Evolutionary conservation across 2,329 filamentous ascomycete species (phyloP).

Genomic region (Balansia obtecta): DNA sequence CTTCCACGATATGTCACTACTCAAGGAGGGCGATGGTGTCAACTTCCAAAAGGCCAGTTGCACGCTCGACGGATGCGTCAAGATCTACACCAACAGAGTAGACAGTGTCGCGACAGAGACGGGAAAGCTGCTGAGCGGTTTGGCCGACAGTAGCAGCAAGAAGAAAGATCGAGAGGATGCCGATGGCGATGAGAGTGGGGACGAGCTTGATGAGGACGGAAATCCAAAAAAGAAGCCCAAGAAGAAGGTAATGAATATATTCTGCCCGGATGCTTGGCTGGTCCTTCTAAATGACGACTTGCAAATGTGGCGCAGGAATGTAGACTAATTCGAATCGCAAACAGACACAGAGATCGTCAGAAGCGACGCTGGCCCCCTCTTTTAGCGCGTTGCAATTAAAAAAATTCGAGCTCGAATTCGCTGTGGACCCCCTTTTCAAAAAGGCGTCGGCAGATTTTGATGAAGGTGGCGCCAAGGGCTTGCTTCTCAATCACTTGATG

Average conservation of each 20-base stretch:
- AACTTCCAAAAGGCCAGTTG: slow-evolving; percentile 99
- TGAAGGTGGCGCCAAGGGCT: slow-evolving; percentile 89
- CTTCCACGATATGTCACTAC: slow-evolving; percentile 95
- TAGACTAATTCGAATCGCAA: neutral
- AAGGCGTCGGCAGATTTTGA: slow-evolving; percentile 98
- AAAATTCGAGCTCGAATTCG: slow-evolving; percentile 94
- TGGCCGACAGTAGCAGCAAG: slow-evolving; percentile 76
- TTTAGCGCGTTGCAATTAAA: slow-evolving; percentile 86
- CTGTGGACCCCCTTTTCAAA: slow-evolving; percentile 97
- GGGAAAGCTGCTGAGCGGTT: slow-evolving; percentile 81
- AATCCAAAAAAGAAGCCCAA: slow-evolving; percentile 50
- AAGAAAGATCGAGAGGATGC: slow-evolving; percentile 52
- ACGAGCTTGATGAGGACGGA: slow-evolving; percentile 51
- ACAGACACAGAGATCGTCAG: slow-evolving; percentile 63
- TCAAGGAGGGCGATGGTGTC: slow-evolving; percentile 92
- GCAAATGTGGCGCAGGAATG: neutral
- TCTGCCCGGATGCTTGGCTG: neutral
- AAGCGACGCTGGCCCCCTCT: slow-evolving; percentile 82
- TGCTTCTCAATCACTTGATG: slow-evolving; percentile 90
- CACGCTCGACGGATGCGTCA: slow-evolving; percentile 94
- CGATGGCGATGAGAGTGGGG: slow-evolving; percentile 55
- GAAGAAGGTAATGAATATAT: slow-evolving; percentile 52
- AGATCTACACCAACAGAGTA: slow-evolving; percentile 97
- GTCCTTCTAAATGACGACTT: no score
- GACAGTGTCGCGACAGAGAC: slow-evolving; percentile 98